A percentile compares a stretch with the other conserved stretches of the same genome.
phyloP scores from a whole-genome alignment of 2,329 filamentous ascomycete species.

The Trichoderma endophyticum region DNA sequence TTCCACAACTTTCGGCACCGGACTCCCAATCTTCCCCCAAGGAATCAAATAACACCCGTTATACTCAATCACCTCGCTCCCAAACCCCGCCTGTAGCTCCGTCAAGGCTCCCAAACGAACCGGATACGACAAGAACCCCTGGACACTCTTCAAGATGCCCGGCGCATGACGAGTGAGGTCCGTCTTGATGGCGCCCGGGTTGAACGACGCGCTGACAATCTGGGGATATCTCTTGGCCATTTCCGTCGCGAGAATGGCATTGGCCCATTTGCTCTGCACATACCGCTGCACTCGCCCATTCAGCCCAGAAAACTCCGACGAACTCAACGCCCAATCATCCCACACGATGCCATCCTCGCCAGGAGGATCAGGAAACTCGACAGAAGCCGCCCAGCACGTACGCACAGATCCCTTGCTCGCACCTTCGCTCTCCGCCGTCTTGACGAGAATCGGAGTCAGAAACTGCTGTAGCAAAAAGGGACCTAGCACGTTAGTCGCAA shows the following conservation, averaged over 20 bases:
- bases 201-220: conserved; percentile 22
- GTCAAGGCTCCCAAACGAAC: conserved; percentile 33
- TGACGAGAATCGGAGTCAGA: conserved; percentile 14
- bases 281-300: conserved; percentile 16
- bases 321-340: conserved; percentile 16
- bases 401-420: neutral
- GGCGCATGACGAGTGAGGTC: conserved; percentile 2
- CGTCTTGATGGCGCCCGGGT: neutral
- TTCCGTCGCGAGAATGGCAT: conserved; percentile 7
- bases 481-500: conserved; percentile 39
- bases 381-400: neutral
- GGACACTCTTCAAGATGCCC: neutral
- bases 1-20: neutral
- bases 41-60: neutral
- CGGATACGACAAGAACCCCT: neutral
- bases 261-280: conserved; percentile 7
- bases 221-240: conserved; percentile 15
- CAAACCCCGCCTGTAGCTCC: conserved; percentile 39
- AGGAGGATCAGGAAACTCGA: neutral
- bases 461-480: conserved; percentile 37
- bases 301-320: conserved; percentile 18
- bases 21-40: neutral
- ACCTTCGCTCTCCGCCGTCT: neutral
- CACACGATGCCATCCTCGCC: conserved; percentile 28
- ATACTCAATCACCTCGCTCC: neutral